phyloP scores from a whole-genome alignment of 2,329 filamentous ascomycete genomes.

The Dactylellina parvicollis region DNA sequence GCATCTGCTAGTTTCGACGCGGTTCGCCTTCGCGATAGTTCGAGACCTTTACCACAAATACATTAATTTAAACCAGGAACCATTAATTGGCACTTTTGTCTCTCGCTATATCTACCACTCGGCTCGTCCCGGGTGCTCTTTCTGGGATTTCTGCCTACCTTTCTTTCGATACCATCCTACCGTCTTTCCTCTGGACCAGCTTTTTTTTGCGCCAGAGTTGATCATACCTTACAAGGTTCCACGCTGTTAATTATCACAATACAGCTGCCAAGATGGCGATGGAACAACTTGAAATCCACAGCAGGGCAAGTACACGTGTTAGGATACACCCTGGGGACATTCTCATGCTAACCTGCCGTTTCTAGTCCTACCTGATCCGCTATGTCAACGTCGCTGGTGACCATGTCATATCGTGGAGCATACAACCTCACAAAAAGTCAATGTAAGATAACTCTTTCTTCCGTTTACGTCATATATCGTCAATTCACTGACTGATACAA shows the following conservation, averaged over 20 bases:
- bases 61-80: too few species aligned
- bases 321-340: constrained; percentile 17
- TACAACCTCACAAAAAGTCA: constrained; percentile 97
- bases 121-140: not conserved
- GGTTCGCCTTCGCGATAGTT: constrained; percentile 34
- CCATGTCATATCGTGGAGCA: constrained; percentile 95
- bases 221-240: constrained; percentile 3
- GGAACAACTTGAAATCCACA: constrained; percentile 96
- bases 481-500: constrained; percentile 54
- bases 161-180: not conserved
- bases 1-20: constrained; percentile 16
- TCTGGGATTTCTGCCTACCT: not conserved
- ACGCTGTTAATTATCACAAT: constrained; percentile 13
- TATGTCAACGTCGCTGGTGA: constrained; percentile 93
- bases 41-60: not conserved
- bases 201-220: not conserved
- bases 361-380: constrained; percentile 93
- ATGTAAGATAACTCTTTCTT: constrained; percentile 67
- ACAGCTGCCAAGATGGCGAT: constrained; percentile 68
- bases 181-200: not conserved
- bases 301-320: constrained; percentile 74
- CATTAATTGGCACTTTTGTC: too few species aligned
- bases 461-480: not conserved
- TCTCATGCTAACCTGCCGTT: constrained; percentile 15
- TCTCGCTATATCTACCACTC: constrained; percentile 2